Conservation (phyloP, 768 basidiomycete species). For the Collybiopsis luxurians region DNA sequence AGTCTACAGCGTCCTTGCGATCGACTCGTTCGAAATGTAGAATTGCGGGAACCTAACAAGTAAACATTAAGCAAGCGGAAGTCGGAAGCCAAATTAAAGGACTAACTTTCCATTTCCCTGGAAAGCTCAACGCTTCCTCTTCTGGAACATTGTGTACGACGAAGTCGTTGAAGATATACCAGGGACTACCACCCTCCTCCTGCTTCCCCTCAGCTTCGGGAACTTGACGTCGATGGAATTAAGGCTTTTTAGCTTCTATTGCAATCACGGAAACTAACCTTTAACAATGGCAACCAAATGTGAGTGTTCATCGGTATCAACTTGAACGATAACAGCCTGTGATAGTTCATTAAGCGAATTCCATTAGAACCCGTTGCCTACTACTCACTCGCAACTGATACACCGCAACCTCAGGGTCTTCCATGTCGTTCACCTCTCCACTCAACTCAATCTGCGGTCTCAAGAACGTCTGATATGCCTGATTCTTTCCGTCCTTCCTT, state of each 20-base stretch:
- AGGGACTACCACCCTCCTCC: constrained; percentile 47
- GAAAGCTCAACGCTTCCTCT: constrained; percentile 84
- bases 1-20: constrained; percentile 54
- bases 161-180: constrained; percentile 98
- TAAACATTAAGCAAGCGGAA: constrained; percentile 15
- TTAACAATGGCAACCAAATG: constrained; percentile 90
- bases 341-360: background rate
- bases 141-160: constrained; percentile 81
- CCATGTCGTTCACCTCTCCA: constrained; percentile 57
- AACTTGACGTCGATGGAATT: constrained; percentile 39
- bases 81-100: background rate
- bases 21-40: constrained; percentile 85
- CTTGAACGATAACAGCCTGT: constrained; percentile 81
- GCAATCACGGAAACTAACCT: constrained; percentile 41
- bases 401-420: constrained; percentile 50
- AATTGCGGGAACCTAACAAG: constrained; percentile 73
- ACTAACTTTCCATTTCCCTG: constrained; percentile 87
- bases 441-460: constrained; percentile 51
- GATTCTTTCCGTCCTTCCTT: constrained; percentile 3
- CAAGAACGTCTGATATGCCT: constrained; percentile 56
- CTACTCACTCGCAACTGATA: constrained; percentile 73
- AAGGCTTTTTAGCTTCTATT: background rate
- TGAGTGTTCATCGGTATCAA: constrained; percentile 67
- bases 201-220: constrained; percentile 57
- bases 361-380: background rate